Evolutionary conservation across 805 yeast species (phyloP).

Genomic region (Teunomyces panamensis): DNA sequence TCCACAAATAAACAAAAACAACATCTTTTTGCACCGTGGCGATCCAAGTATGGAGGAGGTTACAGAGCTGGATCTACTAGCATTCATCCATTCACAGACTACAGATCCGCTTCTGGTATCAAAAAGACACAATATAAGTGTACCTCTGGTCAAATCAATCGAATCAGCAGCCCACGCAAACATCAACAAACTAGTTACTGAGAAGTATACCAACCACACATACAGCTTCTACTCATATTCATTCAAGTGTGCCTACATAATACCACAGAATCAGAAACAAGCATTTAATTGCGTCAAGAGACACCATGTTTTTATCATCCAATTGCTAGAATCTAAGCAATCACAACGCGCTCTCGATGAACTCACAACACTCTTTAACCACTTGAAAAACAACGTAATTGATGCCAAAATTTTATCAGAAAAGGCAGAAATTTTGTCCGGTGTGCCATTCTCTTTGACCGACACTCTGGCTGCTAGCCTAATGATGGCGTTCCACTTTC

Average conservation of each 20-base stretch:
- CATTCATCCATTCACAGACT: constrained; percentile 5
- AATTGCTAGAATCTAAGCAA: constrained; percentile 17
- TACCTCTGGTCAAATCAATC: constrained; percentile 7
- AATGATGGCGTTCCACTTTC: constrained; percentile 27
- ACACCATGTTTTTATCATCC: constrained; percentile 27
- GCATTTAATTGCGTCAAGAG: constrained; percentile 14
- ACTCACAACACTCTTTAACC: constrained; percentile 6
- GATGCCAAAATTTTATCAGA: background rate
- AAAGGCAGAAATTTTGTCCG: constrained; percentile 4
- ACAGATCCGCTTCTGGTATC: constrained; percentile 9
- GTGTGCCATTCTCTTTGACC: constrained; percentile 8
- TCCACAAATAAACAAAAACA: constrained; percentile 2
- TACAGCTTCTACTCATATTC: constrained; percentile 10
- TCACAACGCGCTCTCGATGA: constrained; percentile 11
- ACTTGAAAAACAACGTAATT: constrained; percentile 10
- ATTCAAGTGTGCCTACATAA: constrained; percentile 17
- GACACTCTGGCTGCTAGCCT: constrained; percentile 8
- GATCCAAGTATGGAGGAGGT: constrained; percentile 1
- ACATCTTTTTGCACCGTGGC: background rate
- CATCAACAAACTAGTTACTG: constrained; percentile 4
- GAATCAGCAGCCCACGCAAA: constrained; percentile 7
- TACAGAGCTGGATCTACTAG: constrained; percentile 5
- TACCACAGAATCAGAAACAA: constrained; percentile 7
- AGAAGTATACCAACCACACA: background rate
- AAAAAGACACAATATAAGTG: constrained; percentile 8